Base-by-base conservation (phyloP, 1,284 basidiomycete genomes). In the Tremellales sp. region DNA sequence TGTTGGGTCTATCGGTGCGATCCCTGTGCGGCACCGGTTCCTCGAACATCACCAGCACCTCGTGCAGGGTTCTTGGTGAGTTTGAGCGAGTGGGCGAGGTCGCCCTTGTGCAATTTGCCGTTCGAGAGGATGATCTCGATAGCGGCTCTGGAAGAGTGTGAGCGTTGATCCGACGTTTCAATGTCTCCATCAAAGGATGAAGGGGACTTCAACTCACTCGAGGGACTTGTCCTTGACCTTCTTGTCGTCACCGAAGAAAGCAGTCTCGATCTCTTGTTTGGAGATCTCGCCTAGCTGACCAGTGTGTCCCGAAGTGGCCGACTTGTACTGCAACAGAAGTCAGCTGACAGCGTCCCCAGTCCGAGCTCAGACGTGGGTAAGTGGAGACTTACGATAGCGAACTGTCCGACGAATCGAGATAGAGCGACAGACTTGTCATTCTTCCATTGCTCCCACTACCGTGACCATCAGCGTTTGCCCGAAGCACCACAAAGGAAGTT, bases 391-490 rank as follows among this genome's bases (percentile, higher is more conserved):
- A 72, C 70, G 43, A 72, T 66, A 17, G 57, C 24, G 51, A 70
- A 72, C 43, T 59, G 56, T n/a, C 70, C 70, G 25, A 72, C 43
- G 49, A 72, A 70, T 45, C 67, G 61, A 19, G 70, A 53, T 27
- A 72, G 61, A 26, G 70, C 68, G 44, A 70, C 67, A 43, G 57
- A 56, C 58, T 68, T 72, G 55, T 56, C 65, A 42, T 54, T 51
- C 56, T 67, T 70, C 70, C 70, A 72, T 41, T 56, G 52, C 49
- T 68, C 56, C 60, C 62, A 68, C 65, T 68, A n/a, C n/a, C n/a
- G n/a, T n/a, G 49, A 33, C n/a, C 37, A 41, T 46, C 33, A 47
- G 43, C 33, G 22, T 48, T 31, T 33, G 6, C 13, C 5, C 19
- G 13, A n/a, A n/a, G n/a, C n/a, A n/a, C n/a, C 33, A 4, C 13